Conservation (phyloP, 768 basidiomycete genomes). For the Lactarius sanguifluus region DNA sequence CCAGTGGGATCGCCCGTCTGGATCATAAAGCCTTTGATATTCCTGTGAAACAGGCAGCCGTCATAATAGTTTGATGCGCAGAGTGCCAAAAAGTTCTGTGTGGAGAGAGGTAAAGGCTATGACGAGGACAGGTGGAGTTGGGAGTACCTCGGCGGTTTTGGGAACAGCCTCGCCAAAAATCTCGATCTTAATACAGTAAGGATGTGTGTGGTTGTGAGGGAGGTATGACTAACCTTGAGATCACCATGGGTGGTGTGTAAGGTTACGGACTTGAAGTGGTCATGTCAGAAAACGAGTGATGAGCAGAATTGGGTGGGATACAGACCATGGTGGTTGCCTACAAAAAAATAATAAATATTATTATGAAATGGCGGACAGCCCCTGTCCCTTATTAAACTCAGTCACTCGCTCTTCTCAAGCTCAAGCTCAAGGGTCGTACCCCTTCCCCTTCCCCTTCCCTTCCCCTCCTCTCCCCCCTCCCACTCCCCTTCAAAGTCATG, state of each 20-base stretch:
- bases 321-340: conserved; percentile 29
- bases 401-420: not conserved
- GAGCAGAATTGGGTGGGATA: conserved; percentile 1
- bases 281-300: conserved; percentile 17
- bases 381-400: conserved; percentile 4
- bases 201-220: conserved; percentile 3
- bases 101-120: not conserved
- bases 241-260: conserved; percentile 94
- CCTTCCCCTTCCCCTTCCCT: conserved; percentile 26
- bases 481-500: conserved; percentile 39
- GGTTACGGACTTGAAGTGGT: conserved; percentile 73
- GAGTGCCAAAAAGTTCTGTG: conserved; percentile 91
- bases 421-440: conserved; percentile 24
- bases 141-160: conserved; percentile 82
- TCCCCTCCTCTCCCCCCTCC: conserved; percentile 19
- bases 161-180: conserved; percentile 97
- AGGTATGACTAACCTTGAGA: conserved; percentile 64
- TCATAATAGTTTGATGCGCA: conserved; percentile 90
- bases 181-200: conserved; percentile 64
- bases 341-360: not conserved
- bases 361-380: not conserved
- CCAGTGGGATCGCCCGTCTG: conserved; percentile 91
- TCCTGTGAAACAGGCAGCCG: conserved; percentile 84
- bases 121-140: conserved; percentile 17
- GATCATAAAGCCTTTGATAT: conserved; percentile 95